Base-by-base conservation (phyloP, 805 yeast genomes). In the Starmerella tilneyi region DNA sequence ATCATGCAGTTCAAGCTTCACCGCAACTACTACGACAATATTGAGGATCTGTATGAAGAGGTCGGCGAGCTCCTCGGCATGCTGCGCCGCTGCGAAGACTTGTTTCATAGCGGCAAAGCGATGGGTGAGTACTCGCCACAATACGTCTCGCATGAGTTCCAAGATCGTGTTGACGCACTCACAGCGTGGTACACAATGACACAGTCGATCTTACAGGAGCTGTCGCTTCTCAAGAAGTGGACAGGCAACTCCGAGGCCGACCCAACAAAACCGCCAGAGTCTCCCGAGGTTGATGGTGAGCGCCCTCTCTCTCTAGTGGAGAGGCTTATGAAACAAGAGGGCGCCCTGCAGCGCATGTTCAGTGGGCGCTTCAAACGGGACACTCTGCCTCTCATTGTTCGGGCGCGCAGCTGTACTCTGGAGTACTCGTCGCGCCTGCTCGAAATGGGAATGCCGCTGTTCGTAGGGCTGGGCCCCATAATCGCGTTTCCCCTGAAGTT, bases 151-250 rank as follows among this genome's bases (percentile, higher is more conserved):
- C 73, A 72, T 2, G 82, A 74, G 33, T 85, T 89, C 56, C 73
- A 69, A 27, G 66, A 70, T 29, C 70, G 84, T 27, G 64, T 84
- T 3, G 86, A 82, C 46, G 89, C 94, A 1, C 67, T 89, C 45
- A 78, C 74, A 30, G 81, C 96, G 0, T 89, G 96, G 96, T 69
- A 74, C 22, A 76, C 85, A 7, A 77, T 84, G 30, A 76, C 86
- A 0, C 74, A 72, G 36, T 81, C 85, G 1, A 75, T 88, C 17
- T 71, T 73, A 37, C 63, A 76, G 28, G 86, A 81, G 56, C 66
- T 79, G 2, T 64, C 69, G 13, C 71, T 79, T 5, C 64, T 92
- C 50, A 72, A 74, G 49, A 62, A 70, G 34, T 86, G 96, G 96
- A 84, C 86, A 4, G 94, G 94, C 4, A 82, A 82, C 60, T 81